Evolutionary conservation across 208 protist species (phyloP).

Genomic region (Trypanosoma theileri): DNA sequence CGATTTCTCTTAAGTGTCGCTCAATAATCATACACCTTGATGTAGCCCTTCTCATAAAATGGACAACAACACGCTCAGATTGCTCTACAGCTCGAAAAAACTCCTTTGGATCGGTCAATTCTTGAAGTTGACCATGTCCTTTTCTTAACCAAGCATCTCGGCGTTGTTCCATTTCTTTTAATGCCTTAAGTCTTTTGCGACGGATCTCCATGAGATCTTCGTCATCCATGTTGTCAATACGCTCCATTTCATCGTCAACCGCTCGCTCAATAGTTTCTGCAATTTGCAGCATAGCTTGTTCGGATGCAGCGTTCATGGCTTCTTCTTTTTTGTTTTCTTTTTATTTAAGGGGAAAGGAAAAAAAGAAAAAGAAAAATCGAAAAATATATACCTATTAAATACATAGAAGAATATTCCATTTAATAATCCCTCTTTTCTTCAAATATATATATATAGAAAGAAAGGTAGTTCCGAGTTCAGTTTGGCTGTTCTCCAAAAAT

Average conservation of each 20-base stretch:
- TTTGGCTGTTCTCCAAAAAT: no score
- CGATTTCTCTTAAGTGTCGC: constrained; percentile 76
- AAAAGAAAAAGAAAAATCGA: constrained; percentile 24
- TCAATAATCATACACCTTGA: constrained; percentile 86
- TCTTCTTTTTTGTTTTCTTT: neutral
- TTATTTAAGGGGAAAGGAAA: neutral
- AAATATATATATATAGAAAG: neutral
- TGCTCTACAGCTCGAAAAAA: constrained; percentile 82
- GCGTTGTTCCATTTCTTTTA: constrained; percentile 78
- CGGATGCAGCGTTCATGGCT: constrained; percentile 30
- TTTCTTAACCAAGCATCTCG: constrained; percentile 76
- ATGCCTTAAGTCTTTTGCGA: constrained; percentile 59
- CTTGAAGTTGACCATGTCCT: constrained; percentile 82
- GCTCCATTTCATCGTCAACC: constrained; percentile 83
- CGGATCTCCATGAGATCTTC: constrained; percentile 81
- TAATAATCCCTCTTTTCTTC: neutral
- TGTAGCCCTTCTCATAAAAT: constrained; percentile 90
- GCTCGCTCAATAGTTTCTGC: constrained; percentile 84
- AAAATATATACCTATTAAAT: constrained; percentile 6
- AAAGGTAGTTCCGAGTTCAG: no score
- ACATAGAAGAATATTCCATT: neutral
- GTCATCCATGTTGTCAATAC: constrained; percentile 89
- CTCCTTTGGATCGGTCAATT: constrained; percentile 72
- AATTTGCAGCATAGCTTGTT: constrained; percentile 73
- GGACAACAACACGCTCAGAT: constrained; percentile 86